Percentiles rank a stretch among this genome's conserved stretches.
These are phyloP conservation scores for Petasospora fabianii DNA, from an alignment of 1,139 yeast genomes.

Conservation along the genomic window DNA sequence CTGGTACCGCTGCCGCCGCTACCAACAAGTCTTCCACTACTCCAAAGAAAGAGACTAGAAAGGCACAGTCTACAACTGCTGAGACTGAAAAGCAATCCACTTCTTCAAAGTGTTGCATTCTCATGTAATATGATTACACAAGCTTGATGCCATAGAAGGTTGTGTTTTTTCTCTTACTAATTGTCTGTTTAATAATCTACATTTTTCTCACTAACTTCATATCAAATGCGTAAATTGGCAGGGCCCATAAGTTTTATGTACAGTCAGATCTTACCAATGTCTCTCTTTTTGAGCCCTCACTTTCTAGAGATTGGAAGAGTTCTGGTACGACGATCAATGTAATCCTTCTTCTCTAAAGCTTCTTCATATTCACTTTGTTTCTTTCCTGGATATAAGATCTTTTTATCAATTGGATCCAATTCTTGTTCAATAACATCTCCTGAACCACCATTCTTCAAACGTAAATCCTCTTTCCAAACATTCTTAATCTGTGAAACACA, in stretches of 20 bases:
- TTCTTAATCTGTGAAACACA: constrained; percentile 80
- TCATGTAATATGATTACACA: constrained; percentile 15
- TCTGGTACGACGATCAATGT: constrained; percentile 59
- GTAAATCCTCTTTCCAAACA: constrained; percentile 59
- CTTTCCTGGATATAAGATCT: constrained; percentile 75
- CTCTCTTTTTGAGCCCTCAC: constrained; percentile 1
- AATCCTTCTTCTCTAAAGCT: constrained; percentile 51
- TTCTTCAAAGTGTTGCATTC: constrained; percentile 18
- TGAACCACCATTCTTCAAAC: constrained; percentile 24
- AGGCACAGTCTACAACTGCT: constrained; percentile 14
- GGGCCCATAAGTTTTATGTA: no score
- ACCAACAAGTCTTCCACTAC: constrained; percentile 8
- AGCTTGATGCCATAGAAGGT: no score
- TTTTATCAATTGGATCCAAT: constrained; percentile 59
- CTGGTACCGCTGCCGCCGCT: constrained; percentile 7
- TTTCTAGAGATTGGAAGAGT: constrained; percentile 47
- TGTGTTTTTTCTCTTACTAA: no score
- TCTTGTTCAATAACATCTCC: constrained; percentile 34
- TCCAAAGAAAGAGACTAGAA: constrained; percentile 7
- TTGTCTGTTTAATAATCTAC: no score
- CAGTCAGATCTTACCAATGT: not conserved
- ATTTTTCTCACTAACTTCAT: no score
- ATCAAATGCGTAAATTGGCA: no score
- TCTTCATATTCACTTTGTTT: constrained; percentile 47
- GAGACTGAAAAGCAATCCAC: constrained; percentile 10